Conservation (phyloP, 768 basidiomycete genomes). For the Naganishia onofrii region DNA sequence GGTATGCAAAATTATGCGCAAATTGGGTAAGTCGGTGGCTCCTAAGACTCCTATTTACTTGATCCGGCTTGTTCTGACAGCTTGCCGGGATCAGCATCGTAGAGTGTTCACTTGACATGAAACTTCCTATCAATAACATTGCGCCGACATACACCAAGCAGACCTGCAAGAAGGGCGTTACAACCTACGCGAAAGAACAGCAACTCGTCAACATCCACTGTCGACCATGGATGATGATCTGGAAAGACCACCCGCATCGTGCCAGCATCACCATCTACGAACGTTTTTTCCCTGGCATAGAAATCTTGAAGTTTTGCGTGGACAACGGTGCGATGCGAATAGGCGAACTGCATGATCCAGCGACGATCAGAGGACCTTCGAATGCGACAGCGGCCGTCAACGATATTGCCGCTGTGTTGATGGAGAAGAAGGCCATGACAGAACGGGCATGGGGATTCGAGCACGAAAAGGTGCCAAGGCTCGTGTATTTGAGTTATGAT, state of each 20-base stretch:
- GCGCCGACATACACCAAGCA: not conserved
- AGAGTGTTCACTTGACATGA: not conserved
- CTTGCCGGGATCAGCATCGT: not conserved
- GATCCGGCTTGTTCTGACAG: too few species aligned
- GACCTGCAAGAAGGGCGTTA: not conserved
- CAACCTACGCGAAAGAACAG: not conserved
- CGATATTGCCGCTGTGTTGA: not conserved
- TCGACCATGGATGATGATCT: slow-evolving; percentile 15
- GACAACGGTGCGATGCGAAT: not conserved
- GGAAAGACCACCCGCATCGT: slow-evolving; percentile 8
- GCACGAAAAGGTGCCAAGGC: not conserved
- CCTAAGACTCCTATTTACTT: not conserved
- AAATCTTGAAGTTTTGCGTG: slow-evolving; percentile 1
- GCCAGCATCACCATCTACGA: slow-evolving; percentile 15
- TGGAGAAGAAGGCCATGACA: not conserved
- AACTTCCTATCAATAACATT: slow-evolving; percentile 5
- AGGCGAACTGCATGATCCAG: not conserved
- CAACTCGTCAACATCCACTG: slow-evolving; percentile 2
- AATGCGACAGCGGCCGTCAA: not conserved
- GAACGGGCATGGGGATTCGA: not conserved
- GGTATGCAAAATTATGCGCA: not conserved
- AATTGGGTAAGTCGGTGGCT: not conserved
- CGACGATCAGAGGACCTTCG: not conserved
- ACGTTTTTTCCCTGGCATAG: slow-evolving; percentile 13
- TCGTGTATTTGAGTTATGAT: not conserved